A percentile compares a stretch with the other conserved stretches of the same genome.
Conservation (phyloP, 257 asterid genomes). For the Echium plantagineum region DNA sequence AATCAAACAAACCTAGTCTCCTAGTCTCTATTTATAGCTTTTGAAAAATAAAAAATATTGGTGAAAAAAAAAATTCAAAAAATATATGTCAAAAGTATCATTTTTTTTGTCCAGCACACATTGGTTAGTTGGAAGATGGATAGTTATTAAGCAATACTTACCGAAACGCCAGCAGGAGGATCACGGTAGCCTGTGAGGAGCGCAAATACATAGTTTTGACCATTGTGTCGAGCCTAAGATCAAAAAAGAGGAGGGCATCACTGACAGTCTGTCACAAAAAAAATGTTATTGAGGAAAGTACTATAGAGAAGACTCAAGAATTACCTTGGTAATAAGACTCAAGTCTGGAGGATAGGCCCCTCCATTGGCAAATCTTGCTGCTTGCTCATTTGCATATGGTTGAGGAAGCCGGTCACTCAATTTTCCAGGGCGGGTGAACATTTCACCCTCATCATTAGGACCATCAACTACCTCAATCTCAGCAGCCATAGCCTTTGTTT, state of each 20-base stretch:
- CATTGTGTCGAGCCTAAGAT: conserved; percentile 70
- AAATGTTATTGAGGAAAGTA: neutral
- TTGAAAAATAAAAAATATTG: no score
- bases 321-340: conserved; percentile 60
- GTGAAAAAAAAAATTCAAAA: no score
- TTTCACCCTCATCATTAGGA: conserved; percentile 93
- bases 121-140: no score
- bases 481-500: conserved; percentile 89
- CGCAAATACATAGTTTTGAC: conserved; percentile 63
- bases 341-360: conserved; percentile 95
- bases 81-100: no score
- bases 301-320: conserved; percentile 9
- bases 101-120: no score
- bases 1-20: no score
- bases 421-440: conserved; percentile 87
- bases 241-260: conserved; percentile 7
- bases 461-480: conserved; percentile 91
- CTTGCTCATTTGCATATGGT: conserved; percentile 77
- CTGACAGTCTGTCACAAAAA: conserved; percentile 2
- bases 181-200: conserved; percentile 71
- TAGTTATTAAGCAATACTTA: no score
- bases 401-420: conserved; percentile 82
- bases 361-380: conserved; percentile 92
- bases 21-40: no score
- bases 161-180: conserved; percentile 75